phyloP scores from a whole-genome alignment of 2,329 filamentous ascomycete species.

The Pseudocercospora vitis region DNA sequence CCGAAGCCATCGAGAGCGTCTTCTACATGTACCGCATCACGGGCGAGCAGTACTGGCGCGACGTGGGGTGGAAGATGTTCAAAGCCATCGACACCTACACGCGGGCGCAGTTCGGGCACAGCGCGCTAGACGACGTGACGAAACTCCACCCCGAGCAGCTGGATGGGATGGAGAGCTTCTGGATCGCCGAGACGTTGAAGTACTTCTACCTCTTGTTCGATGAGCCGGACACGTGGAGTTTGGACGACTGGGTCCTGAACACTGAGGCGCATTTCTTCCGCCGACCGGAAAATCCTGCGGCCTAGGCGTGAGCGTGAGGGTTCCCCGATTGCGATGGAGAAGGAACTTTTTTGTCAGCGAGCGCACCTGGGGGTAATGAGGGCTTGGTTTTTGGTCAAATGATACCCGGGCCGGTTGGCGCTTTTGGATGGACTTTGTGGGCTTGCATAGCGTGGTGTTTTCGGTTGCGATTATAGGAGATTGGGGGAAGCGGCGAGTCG shows the following conservation, averaged over 20 bases:
- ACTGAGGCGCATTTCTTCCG: conserved; percentile 56
- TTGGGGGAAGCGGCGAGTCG: too few species aligned
- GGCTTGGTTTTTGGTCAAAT: neutral
- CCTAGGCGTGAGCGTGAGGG: too few species aligned
- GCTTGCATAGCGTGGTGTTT: conserved; percentile 3
- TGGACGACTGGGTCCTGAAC: conserved; percentile 68
- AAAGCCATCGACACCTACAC: conserved; percentile 67
- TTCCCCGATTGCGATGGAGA: neutral
- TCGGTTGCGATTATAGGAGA: too few species aligned
- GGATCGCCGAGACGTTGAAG: conserved; percentile 84
- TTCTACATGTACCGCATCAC: conserved; percentile 92
- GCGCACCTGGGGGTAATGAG: neutral
- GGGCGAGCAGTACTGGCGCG: conserved; percentile 70
- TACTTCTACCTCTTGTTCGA: conserved; percentile 86
- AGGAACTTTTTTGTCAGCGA: neutral
- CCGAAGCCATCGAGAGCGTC: conserved; percentile 83
- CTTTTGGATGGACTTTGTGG: neutral
- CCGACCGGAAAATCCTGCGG: conserved; percentile 17
- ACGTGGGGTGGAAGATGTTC: conserved; percentile 87
- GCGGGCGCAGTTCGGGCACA: conserved; percentile 65
- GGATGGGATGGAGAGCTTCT: conserved; percentile 84
- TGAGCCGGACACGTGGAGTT: conserved; percentile 61
- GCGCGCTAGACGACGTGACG: conserved; percentile 66
- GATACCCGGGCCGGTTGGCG: neutral
- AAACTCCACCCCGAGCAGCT: conserved; percentile 42